phyloP scores from a whole-genome alignment of 2,329 filamentous ascomycete species.

The Phoma sp. region DNA sequence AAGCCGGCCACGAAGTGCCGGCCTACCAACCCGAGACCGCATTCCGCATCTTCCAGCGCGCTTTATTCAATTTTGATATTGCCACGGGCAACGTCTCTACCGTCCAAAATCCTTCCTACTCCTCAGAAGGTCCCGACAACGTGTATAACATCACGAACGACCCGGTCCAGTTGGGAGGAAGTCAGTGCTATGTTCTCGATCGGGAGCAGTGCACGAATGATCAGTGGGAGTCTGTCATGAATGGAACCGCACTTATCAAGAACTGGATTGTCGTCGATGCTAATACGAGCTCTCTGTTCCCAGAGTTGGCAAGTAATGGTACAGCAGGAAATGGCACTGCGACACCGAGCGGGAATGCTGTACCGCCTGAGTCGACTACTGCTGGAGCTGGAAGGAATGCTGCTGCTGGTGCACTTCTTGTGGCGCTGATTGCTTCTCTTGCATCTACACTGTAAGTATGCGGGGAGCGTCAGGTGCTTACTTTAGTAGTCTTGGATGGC shows the following conservation, averaged over 20 bases:
- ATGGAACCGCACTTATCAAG: constrained; percentile 37
- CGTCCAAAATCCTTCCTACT: constrained; percentile 47
- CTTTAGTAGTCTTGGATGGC: too few relatives aligned
- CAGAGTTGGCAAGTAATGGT: constrained; percentile 28
- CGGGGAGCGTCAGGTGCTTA: too few relatives aligned
- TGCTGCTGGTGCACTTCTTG: neutral
- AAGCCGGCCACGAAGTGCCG: constrained; percentile 60
- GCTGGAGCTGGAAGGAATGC: neutral
- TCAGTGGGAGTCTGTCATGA: constrained; percentile 42
- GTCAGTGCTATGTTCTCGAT: constrained; percentile 44
- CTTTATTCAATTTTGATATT: constrained; percentile 58
- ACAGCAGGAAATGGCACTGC: constrained; percentile 18
- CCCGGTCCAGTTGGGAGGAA: constrained; percentile 48
- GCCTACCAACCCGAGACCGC: constrained; percentile 56
- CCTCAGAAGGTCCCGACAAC: constrained; percentile 43
- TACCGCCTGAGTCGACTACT: constrained; percentile 2
- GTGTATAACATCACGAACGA: constrained; percentile 55
- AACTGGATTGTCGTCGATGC: constrained; percentile 45
- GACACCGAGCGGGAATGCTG: neutral
- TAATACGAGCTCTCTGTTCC: constrained; percentile 40
- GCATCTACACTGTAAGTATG: neutral
- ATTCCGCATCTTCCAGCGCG: constrained; percentile 60
- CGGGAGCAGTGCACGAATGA: constrained; percentile 36
- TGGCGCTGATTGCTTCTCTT: neutral
- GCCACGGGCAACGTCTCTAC: constrained; percentile 59